Conservation (phyloP, 164 flowering plant species). For the Nymphaea colorata region DNA sequence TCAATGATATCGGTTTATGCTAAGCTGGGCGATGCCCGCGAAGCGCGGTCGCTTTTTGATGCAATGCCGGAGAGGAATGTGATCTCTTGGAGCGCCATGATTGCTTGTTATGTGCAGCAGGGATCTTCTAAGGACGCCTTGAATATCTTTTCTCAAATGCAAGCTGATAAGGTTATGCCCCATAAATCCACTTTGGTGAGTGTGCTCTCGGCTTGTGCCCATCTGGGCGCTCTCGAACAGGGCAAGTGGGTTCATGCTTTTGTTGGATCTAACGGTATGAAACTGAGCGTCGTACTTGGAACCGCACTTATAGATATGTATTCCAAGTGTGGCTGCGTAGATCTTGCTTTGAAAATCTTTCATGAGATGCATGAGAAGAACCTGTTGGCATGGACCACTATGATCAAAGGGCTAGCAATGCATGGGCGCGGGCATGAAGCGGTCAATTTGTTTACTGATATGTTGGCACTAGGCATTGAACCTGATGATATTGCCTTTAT, state of each 20-base stretch:
- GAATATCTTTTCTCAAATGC: conserved; percentile 16
- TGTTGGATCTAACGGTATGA: conserved; percentile 15
- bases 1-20: conserved; percentile 17
- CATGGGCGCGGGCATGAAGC: conserved; percentile 22
- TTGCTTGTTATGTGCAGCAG: conserved; percentile 18
- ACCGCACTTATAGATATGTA: conserved; percentile 28
- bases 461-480: conserved; percentile 13
- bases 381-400: conserved; percentile 23
- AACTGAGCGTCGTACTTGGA: conserved; percentile 16
- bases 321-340: conserved; percentile 24
- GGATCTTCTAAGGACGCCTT: conserved; percentile 18
- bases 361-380: conserved; percentile 18
- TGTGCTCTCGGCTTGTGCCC: conserved; percentile 19
- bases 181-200: conserved; percentile 19
- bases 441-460: conserved; percentile 9
- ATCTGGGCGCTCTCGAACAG: conserved; percentile 20
- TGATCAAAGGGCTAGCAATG: conserved; percentile 29
- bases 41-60: conserved; percentile 13
- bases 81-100: conserved; percentile 27
- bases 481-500: conserved; percentile 23
- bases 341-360: conserved; percentile 23
- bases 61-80: conserved; percentile 22
- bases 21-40: conserved; percentile 9
- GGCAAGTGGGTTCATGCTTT: conserved; percentile 27
- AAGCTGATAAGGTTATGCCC: conserved; percentile 12